Conservation (phyloP, 2,329 filamentous ascomycete genomes). For the Trichoderma brevicompactum region DNA sequence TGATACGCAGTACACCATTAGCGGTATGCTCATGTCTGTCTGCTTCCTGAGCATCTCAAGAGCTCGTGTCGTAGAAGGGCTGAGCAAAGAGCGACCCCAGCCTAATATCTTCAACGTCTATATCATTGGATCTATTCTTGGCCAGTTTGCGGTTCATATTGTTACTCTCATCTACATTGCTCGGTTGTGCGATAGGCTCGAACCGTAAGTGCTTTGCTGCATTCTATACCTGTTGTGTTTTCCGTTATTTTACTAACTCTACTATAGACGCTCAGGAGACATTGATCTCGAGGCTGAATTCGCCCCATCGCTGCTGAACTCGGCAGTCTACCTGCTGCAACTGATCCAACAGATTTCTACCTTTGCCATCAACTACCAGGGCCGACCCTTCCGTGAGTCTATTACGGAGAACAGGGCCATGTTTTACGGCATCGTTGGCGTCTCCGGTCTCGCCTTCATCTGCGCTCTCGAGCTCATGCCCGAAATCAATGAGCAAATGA, state of each 20-base stretch:
- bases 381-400: constrained; percentile 93
- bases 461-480: constrained; percentile 95
- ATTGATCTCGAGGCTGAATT: constrained; percentile 96
- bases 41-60: constrained; percentile 99
- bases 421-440: constrained; percentile 94
- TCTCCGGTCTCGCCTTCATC: constrained; percentile 87
- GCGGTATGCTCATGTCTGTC: constrained; percentile 99
- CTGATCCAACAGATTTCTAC: constrained; percentile 99
- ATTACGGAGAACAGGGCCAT: constrained; percentile 96
- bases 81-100: constrained; percentile 96
- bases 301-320: constrained; percentile 89
- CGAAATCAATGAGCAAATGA: constrained; percentile 91
- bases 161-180: constrained; percentile 93
- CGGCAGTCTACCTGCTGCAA: constrained; percentile 93
- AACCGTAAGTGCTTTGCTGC: constrained; percentile 67
- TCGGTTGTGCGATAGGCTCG: constrained; percentile 80
- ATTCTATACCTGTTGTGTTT: constrained; percentile 35
- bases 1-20: constrained; percentile 97
- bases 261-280: constrained; percentile 54
- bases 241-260: background rate
- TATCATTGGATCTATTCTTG: constrained; percentile 96
- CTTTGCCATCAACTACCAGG: constrained; percentile 99
- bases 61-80: constrained; percentile 89
- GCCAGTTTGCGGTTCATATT: constrained; percentile 96
- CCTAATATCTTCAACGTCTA: constrained; percentile 99